These are phyloP conservation scores for Xylaria arbuscula DNA, from an alignment of 2,329 filamentous ascomycete genomes.

Conservation along the genomic window DNA sequence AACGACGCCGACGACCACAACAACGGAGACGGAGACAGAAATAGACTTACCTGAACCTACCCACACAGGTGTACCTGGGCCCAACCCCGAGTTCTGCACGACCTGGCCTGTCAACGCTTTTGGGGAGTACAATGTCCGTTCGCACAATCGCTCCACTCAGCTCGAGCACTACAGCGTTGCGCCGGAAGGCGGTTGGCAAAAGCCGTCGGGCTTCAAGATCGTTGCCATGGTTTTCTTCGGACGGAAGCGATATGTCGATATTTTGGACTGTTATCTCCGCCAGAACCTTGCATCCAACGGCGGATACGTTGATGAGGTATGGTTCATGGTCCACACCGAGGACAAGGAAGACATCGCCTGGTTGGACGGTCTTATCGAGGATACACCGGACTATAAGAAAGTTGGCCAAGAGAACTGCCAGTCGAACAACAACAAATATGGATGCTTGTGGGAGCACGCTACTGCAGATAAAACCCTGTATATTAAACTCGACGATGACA, in stretches of 20 bases:
- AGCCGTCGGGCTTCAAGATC: conserved; percentile 51
- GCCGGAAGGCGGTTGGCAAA: conserved; percentile 47
- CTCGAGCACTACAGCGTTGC: conserved; percentile 43
- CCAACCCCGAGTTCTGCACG: conserved; percentile 44
- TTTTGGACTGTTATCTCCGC: conserved; percentile 60
- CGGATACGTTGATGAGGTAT: conserved; percentile 58
- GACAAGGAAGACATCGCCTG: conserved; percentile 54
- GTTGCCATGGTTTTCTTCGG: conserved; percentile 61
- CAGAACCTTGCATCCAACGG: conserved; percentile 59
- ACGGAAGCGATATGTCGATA: conserved; percentile 56
- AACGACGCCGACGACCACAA: background rate
- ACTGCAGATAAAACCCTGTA: conserved; percentile 54
- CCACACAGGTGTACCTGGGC: conserved; percentile 15
- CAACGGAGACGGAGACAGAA: background rate
- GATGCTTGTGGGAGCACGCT: conserved; percentile 51
- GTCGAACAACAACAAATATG: conserved; percentile 46
- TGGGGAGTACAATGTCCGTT: conserved; percentile 39
- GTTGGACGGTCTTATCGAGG: conserved; percentile 53
- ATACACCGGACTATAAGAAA: conserved; percentile 53
- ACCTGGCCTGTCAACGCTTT: conserved; percentile 47
- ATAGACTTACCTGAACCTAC: background rate
- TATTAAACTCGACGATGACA: conserved; percentile 59
- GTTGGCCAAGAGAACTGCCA: conserved; percentile 50
- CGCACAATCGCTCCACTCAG: conserved; percentile 31
- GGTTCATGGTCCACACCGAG: conserved; percentile 58